These are phyloP conservation scores for Coniferiporia weirii DNA, from an alignment of 1,284 basidiomycete species.

Conservation along the genomic window DNA sequence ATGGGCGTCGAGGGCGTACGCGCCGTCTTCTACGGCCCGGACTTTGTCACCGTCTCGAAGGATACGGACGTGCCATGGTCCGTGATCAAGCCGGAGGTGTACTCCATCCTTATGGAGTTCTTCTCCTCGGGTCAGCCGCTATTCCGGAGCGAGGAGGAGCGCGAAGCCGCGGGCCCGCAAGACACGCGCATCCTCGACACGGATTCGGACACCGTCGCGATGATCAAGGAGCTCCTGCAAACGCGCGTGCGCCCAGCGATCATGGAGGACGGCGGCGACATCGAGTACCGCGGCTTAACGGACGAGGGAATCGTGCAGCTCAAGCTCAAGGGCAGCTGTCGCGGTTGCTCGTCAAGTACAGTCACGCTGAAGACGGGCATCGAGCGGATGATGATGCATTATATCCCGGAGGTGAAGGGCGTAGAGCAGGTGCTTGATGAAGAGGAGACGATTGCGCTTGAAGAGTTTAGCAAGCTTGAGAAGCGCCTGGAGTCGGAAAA, in stretches of 20 bases:
- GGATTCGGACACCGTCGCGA: slow-evolving; percentile 96
- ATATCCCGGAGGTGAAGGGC: slow-evolving; percentile 96
- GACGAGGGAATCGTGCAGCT: slow-evolving; percentile 63
- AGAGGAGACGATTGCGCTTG: slow-evolving; percentile 84
- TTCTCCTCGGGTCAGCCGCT: slow-evolving; percentile 87
- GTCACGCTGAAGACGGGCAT: slow-evolving; percentile 96
- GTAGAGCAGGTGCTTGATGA: slow-evolving; percentile 95
- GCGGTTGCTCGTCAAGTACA: slow-evolving; percentile 89
- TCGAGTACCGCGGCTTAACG: slow-evolving; percentile 75
- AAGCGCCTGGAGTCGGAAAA: slow-evolving; percentile 53
- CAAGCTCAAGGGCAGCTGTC: slow-evolving; percentile 93
- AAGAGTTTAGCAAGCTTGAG: slow-evolving; percentile 93
- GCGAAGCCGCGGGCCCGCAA: slow-evolving; percentile 78
- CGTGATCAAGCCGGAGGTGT: slow-evolving; percentile 96
- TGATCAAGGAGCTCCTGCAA: slow-evolving; percentile 98
- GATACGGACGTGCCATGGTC: slow-evolving; percentile 84
- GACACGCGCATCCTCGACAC: slow-evolving; percentile 96
- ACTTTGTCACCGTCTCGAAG: slow-evolving; percentile 97
- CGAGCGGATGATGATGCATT: slow-evolving; percentile 99
- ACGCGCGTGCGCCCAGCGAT: slow-evolving; percentile 94
- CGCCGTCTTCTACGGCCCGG: slow-evolving; percentile 92
- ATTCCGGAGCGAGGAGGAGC: slow-evolving; percentile 77
- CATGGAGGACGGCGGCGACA: slow-evolving; percentile 92
- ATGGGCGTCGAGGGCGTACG: slow-evolving; percentile 92
- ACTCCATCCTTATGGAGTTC: slow-evolving; percentile 96